These are phyloP conservation scores for Penicillium italicum DNA, from an alignment of 2,329 filamentous ascomycete genomes.

Conservation along the genomic window DNA sequence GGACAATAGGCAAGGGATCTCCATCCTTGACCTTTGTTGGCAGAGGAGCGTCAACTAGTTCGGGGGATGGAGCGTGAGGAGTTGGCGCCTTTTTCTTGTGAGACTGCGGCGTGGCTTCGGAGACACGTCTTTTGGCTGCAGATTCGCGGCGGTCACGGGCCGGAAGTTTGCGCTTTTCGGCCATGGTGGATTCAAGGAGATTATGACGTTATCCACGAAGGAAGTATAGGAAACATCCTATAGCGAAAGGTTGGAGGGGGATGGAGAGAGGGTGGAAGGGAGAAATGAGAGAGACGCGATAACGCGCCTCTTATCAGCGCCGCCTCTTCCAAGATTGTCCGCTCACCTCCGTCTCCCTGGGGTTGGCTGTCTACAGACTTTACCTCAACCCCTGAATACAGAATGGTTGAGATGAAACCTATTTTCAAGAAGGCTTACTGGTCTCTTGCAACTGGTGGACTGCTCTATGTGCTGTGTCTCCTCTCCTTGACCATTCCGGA, in stretches of 20 bases:
- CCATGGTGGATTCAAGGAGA: constrained; percentile 27
- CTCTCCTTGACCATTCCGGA: constrained; percentile 62
- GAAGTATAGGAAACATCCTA: neutral
- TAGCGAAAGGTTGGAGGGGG: neutral
- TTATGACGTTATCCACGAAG: neutral
- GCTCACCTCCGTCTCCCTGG: constrained; percentile 6
- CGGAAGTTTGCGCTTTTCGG: constrained; percentile 44
- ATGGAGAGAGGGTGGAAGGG: constrained; percentile 17
- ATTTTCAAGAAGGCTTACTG: constrained; percentile 54
- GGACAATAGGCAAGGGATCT: constrained; percentile 53
- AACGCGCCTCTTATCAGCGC: constrained; percentile 14
- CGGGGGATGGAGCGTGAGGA: constrained; percentile 27
- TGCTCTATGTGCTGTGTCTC: constrained; percentile 66
- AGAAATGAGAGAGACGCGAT: constrained; percentile 22
- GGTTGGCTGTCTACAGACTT: neutral
- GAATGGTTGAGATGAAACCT: constrained; percentile 41
- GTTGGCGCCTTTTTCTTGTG: constrained; percentile 38
- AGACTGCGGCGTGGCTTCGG: constrained; percentile 37
- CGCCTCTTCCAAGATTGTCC: constrained; percentile 2
- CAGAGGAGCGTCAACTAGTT: constrained; percentile 41
- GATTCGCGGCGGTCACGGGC: constrained; percentile 45
- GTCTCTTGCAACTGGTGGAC: constrained; percentile 57
- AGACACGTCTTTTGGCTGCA: constrained; percentile 42
- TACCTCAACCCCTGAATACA: neutral
- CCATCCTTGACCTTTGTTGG: constrained; percentile 53